phyloP scores from a whole-genome alignment of 129 eudicot genomes.

The Tanacetum coccineum region DNA sequence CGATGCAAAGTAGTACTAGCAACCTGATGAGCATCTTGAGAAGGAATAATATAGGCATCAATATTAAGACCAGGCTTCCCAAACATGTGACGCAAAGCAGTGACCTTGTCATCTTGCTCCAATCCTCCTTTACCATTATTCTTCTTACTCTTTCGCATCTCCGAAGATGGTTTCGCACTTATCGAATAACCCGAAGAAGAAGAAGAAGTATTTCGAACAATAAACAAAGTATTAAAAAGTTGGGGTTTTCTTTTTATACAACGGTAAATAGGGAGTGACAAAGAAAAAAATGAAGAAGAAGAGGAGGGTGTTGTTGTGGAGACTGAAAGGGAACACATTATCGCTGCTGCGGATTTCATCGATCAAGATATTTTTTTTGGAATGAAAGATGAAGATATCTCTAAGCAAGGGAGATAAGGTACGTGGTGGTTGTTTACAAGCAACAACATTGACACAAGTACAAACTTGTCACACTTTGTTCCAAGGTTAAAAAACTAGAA shows the following conservation, averaged over 20 bases:
- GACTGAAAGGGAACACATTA: constrained; percentile 34
- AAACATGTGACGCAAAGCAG: constrained; percentile 66
- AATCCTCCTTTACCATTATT: background rate
- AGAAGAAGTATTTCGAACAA: constrained; percentile 42
- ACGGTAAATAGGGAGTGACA: constrained; percentile 33
- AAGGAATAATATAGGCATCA: constrained; percentile 91
- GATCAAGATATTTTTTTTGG: too few relatives aligned
- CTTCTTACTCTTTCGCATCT: constrained; percentile 39
- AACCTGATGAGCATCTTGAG: constrained; percentile 99
- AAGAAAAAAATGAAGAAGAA: constrained; percentile 32
- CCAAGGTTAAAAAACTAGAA: too few relatives aligned
- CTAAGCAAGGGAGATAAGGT: constrained; percentile 20
- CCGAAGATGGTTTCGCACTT: constrained; percentile 83
- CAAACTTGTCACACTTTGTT: background rate
- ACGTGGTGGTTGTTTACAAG: constrained; percentile 7
- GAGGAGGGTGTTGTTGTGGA: constrained; percentile 33
- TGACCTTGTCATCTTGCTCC: constrained; percentile 59
- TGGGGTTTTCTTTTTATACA: constrained; percentile 22
- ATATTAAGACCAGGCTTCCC: constrained; percentile 53
- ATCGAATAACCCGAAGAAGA: constrained; percentile 63
- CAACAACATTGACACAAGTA: background rate
- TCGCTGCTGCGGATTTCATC: constrained; percentile 27
- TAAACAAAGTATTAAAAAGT: background rate
- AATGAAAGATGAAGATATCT: too few relatives aligned
- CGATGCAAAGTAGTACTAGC: too few relatives aligned